phyloP scores from a whole-genome alignment of 768 basidiomycete genomes.

The Kwoniella shandongensis region DNA sequence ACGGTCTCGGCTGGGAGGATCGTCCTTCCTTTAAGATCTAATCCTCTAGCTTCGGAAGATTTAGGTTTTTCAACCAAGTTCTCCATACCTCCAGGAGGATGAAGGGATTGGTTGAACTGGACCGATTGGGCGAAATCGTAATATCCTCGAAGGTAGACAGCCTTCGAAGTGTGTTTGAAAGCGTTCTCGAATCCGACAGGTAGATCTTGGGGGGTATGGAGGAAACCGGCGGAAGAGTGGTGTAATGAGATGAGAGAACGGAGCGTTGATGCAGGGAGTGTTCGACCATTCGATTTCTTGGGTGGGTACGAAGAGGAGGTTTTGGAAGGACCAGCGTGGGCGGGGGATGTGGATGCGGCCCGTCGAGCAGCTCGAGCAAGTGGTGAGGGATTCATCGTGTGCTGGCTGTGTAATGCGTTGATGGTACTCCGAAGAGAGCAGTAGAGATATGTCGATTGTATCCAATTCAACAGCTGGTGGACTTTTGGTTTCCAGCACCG shows the following conservation, averaged over 20 bases:
- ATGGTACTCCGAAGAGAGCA: too few species aligned
- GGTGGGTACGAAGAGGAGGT: slow-evolving; percentile 19
- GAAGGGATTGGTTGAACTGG: slow-evolving; percentile 4
- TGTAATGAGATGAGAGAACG: slow-evolving; percentile 45
- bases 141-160: slow-evolving; percentile 19
- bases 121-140: background rate
- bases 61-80: slow-evolving; percentile 9
- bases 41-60: slow-evolving; percentile 3
- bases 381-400: slow-evolving; percentile 11
- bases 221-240: slow-evolving; percentile 44
- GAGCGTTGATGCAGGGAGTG: slow-evolving; percentile 26
- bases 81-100: slow-evolving; percentile 20
- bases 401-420: too few species aligned
- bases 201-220: slow-evolving; percentile 30
- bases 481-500: too few species aligned
- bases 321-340: slow-evolving; percentile 11
- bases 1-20: background rate
- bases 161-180: slow-evolving; percentile 20
- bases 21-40: background rate
- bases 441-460: too few species aligned
- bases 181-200: slow-evolving; percentile 31
- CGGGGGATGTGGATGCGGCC: slow-evolving; percentile 1
- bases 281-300: slow-evolving; percentile 14
- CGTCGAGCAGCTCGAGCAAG: slow-evolving; percentile 7
- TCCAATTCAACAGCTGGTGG: too few species aligned